These are phyloP conservation scores for Mitragyna speciosa DNA, from an alignment of 257 asterid genomes.

Conservation along the genomic window DNA sequence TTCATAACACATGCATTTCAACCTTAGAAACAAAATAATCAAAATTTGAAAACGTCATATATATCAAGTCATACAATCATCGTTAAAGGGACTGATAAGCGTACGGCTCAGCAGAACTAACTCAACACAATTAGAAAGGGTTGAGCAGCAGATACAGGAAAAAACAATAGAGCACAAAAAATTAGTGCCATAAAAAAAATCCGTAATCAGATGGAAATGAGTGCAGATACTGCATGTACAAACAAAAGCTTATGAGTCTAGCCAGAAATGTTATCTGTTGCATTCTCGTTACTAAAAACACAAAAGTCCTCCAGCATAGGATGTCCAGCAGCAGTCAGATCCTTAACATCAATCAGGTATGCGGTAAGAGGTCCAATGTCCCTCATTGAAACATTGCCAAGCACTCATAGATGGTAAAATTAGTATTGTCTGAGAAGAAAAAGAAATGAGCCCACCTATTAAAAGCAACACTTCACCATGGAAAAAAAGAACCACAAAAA, in stretches of 20 bases:
- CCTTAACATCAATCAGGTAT: neutral
- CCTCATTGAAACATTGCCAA: neutral
- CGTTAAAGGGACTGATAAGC: too few relatives aligned
- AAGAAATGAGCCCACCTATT: neutral
- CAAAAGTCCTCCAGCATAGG: neutral
- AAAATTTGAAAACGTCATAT: neutral
- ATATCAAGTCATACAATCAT: neutral
- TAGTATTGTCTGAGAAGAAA: neutral
- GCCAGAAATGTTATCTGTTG: neutral
- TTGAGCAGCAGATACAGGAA: neutral
- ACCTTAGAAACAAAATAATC: neutral
- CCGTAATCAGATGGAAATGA: neutral
- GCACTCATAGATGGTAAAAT: neutral
- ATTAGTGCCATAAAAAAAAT: neutral
- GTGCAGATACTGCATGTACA: neutral
- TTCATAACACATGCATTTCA: neutral
- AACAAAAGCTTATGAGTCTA: neutral
- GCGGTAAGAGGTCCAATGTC: neutral
- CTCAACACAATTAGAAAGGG: neutral
- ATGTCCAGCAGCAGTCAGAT: neutral
- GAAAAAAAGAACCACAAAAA: neutral
- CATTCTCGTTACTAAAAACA: neutral
- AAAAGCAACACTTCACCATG: neutral
- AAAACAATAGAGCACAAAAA: neutral
- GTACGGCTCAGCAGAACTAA: neutral